Conservation (phyloP, 306 rosid genomes). For the Inga leiocalycina region DNA sequence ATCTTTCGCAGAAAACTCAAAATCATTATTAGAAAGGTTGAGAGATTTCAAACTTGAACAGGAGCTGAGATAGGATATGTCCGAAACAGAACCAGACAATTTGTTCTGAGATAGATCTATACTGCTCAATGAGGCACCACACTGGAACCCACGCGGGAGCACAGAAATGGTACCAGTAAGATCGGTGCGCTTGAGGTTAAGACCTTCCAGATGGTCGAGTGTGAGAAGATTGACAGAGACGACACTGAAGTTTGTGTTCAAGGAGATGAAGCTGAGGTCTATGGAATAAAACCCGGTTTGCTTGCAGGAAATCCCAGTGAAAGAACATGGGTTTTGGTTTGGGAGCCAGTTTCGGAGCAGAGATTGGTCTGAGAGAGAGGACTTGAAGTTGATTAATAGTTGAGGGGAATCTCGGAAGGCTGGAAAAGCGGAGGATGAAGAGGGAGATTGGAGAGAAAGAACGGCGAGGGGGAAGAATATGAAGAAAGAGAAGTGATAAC, state of each 20-base stretch:
- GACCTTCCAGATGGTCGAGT: conserved; percentile 59
- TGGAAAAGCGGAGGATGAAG: conserved; percentile 18
- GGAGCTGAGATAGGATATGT: conserved; percentile 39
- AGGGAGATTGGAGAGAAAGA: conserved; percentile 22
- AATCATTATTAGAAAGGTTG: conserved; percentile 61
- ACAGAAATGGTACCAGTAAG: conserved; percentile 60
- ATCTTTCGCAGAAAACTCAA: conserved; percentile 42
- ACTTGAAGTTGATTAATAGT: conserved; percentile 70
- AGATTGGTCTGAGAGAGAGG: conserved; percentile 52
- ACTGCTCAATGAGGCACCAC: conserved; percentile 52
- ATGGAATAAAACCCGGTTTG: conserved; percentile 57
- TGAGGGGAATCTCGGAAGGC: conserved; percentile 31
- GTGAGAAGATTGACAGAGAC: conserved; percentile 51
- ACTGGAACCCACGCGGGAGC: conserved; percentile 38
- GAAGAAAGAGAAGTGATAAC: background rate
- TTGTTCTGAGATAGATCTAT: conserved; percentile 77
- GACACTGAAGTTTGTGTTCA: conserved; percentile 59
- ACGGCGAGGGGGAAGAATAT: conserved; percentile 19
- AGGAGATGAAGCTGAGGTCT: conserved; percentile 49
- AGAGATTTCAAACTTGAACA: conserved; percentile 63
- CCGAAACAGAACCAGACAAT: conserved; percentile 55
- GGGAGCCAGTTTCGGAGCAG: conserved; percentile 67
- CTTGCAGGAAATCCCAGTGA: conserved; percentile 66
- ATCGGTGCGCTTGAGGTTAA: conserved; percentile 49
- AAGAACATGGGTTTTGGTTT: conserved; percentile 58